phyloP scores from a whole-genome alignment of 2,329 filamentous ascomycete genomes.

The Aspergillus ochraceus region DNA sequence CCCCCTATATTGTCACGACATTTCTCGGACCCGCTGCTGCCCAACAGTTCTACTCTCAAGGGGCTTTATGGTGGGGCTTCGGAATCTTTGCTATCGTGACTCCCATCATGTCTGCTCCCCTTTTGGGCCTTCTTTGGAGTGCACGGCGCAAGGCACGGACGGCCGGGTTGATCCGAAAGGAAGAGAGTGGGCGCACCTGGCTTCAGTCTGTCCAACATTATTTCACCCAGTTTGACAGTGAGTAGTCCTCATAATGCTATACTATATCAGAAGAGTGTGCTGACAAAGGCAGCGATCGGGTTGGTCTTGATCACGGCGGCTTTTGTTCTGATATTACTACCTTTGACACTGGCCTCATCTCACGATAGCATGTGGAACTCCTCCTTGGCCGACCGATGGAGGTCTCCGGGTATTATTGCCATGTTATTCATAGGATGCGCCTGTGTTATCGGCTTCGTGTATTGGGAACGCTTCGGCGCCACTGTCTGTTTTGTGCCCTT shows the following conservation, averaged over 20 bases:
- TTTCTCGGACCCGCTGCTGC: slow-evolving; percentile 56
- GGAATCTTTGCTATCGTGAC: slow-evolving; percentile 61
- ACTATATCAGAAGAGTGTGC: neutral
- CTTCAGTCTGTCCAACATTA: slow-evolving; percentile 60
- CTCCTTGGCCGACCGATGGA: slow-evolving; percentile 21
- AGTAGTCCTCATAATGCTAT: neutral
- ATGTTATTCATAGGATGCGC: slow-evolving; percentile 18
- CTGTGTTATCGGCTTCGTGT: slow-evolving; percentile 18
- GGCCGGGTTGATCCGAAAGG: slow-evolving; percentile 42
- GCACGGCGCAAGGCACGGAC: slow-evolving; percentile 58
- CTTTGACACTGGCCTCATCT: slow-evolving; percentile 24
- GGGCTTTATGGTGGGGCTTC: slow-evolving; percentile 62
- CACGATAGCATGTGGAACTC: slow-evolving; percentile 9
- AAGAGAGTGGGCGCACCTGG: slow-evolving; percentile 25
- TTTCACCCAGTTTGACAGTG: slow-evolving; percentile 26
- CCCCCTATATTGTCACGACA: slow-evolving; percentile 62
- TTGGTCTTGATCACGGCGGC: neutral
- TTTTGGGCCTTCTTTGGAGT: slow-evolving; percentile 53
- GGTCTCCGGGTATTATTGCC: slow-evolving; percentile 23
- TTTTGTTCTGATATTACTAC: neutral
- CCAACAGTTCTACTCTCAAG: slow-evolving; percentile 45
- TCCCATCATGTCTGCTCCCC: slow-evolving; percentile 55
- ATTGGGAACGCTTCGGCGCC: slow-evolving; percentile 22
- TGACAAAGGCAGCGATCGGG: neutral
- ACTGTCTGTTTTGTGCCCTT: slow-evolving; percentile 25